Percentiles rank a stretch among this genome's conserved stretches.
phyloP scores from a whole-genome alignment of 345 rosid genomes.

The Eucalyptus tenuipes region DNA sequence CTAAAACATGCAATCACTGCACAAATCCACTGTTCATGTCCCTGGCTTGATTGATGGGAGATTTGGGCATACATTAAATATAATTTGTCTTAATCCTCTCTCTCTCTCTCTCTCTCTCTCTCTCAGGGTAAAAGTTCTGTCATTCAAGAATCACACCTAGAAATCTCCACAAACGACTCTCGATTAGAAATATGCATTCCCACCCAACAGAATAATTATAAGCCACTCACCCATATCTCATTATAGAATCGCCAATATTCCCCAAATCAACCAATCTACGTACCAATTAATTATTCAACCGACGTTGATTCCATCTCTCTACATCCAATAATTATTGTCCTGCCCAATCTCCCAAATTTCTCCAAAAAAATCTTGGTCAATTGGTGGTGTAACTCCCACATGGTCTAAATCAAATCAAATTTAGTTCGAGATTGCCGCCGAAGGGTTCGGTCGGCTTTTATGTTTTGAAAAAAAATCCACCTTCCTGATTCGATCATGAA shows the following conservation, averaged over 20 bases:
- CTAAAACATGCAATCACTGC: not conserved
- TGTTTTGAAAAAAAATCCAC: not conserved
- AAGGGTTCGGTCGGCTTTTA: not conserved
- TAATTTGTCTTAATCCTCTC: not conserved
- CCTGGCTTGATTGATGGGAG: not conserved
- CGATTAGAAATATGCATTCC: not conserved
- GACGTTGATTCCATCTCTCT: slow-evolving; percentile 3
- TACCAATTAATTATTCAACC: not conserved
- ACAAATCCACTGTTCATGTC: not conserved
- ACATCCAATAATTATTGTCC: not conserved
- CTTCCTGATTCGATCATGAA: not conserved
- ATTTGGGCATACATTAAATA: not conserved
- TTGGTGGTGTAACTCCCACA: not conserved
- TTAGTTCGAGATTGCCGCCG: not conserved
- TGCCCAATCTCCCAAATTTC: not conserved
- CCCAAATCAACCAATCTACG: not conserved
- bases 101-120: not conserved
- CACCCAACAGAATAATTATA: not conserved
- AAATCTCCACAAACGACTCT: not conserved
- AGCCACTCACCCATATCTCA: not conserved
- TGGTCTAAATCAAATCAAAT: not conserved
- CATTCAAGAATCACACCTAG: not conserved
- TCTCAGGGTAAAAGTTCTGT: not conserved
- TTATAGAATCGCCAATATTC: not conserved
- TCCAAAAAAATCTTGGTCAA: not conserved